phyloP scores from a whole-genome alignment of 257 asterid species.

The Anisodus acutangulus region DNA sequence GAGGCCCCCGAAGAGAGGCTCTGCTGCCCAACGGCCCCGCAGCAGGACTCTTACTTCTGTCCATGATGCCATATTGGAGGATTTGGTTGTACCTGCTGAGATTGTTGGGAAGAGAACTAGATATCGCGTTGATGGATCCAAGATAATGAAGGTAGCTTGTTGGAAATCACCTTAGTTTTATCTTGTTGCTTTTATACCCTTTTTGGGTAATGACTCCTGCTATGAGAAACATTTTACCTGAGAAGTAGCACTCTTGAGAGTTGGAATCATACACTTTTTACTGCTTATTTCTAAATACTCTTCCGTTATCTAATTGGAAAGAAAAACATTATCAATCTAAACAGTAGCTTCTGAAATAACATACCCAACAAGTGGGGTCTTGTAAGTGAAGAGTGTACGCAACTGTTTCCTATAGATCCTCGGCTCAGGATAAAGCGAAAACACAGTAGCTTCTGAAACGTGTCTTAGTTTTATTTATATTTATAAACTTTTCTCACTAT shows the following conservation, averaged over 20 bases:
- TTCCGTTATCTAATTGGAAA: not conserved
- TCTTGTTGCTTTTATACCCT: not conserved
- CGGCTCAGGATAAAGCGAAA: too few species aligned
- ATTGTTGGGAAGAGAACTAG: conserved; percentile 75
- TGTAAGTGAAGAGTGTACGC: too few species aligned
- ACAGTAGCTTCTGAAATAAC: not conserved
- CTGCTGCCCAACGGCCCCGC: conserved; percentile 86
- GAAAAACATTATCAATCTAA: not conserved
- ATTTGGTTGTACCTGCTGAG: conserved; percentile 83
- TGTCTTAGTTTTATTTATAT: not conserved
- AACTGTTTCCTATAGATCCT: too few species aligned
- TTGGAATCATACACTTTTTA: not conserved
- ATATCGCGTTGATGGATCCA: conserved; percentile 79
- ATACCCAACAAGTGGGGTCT: too few species aligned
- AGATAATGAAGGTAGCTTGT: conserved; percentile 75
- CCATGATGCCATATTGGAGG: conserved; percentile 89
- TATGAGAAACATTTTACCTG: not conserved
- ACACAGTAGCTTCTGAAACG: too few species aligned
- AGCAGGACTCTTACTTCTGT: conserved; percentile 86
- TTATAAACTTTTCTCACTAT: not conserved
- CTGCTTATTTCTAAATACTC: not conserved
- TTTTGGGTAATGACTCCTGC: not conserved
- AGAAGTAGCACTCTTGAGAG: not conserved
- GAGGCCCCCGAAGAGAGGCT: conserved; percentile 92
- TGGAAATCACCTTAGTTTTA: not conserved